Base-by-base conservation (phyloP, 2,329 filamentous ascomycete species). In the Sclerotinia subarctica region DNA sequence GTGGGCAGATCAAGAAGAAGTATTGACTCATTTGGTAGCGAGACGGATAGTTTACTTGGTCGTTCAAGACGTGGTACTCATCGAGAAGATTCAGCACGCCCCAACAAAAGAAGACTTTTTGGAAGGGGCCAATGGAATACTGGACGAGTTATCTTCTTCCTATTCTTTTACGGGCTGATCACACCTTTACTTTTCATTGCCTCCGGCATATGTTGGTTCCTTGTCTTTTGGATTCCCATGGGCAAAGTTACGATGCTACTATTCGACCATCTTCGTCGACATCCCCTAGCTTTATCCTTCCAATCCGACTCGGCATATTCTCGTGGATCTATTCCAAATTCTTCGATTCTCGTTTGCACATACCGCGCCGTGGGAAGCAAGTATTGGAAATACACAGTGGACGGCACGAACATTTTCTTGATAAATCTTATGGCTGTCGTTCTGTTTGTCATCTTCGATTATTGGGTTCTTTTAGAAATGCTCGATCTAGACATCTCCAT, bases 351-450 rank as follows among this genome's bases (percentile, higher is more conserved):
- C 24, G 85, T 99, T 46, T 99, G 95, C 84, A 99, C 95, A 7
- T 99, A 99, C 80, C 91, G 96, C 69, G 95, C 95, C 54, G 94
- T 96, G 17, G 95, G 95, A 17, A 84, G 88, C 73, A 94, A 94
- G 79, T 99, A 99, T 82, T 99, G 96, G 94, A 99, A 99, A 81
- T 99, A 99, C 80, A 99, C 95, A 5, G 85, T 99, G 69, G 95
- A 99, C 77, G 96, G 95, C 67, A 99, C 95, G 70, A 99, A 99
- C 80, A 96, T 99, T 77, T 98, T 99, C 81, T 87, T 99, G 73
- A 97, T 99, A 83, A 99, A 99, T 78, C 86, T 99, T 68, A 92
- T 98, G 81, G 90, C 88, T 17, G 87, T 99, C 24, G 95, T 99
- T n/a, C 82, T 92, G 32, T 97, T 99, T 77, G 91, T 94, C 76